Base-by-base conservation (phyloP, 495 filamentous ascomycete species). In the Neurospora intermedia region DNA sequence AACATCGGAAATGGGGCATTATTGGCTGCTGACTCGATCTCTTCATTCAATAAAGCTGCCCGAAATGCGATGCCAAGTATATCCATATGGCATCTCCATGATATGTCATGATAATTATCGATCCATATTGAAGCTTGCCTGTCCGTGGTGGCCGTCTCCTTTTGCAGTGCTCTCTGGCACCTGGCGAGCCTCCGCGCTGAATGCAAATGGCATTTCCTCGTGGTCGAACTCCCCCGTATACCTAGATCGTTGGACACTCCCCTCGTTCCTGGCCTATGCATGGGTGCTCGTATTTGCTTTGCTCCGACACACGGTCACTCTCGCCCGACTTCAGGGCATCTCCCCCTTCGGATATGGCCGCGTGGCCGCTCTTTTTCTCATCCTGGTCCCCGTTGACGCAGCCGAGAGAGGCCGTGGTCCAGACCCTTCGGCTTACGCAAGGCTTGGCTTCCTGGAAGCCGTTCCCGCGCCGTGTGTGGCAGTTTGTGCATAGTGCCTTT, bases 281-380 rank as follows among this genome's bases (percentile, higher is more conserved):
- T 66, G 15, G 54, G 18, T 66, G 27, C 54, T 66, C 54, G 54
- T 35, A 35, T 66, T 31, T 66, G 31, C 15, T 35, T 66, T 66
- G 54, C 13, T 66, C 54, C 27, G 54, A 66, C 13, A 72, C 38
- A 69, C 71, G 11, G 38, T 66, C 18, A 35, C 35, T 45, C 38
- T 70, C 72, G 15, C 23, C 39, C 71, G 23, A 69, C 38, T 35
- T 73, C 69, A 69, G 72, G 39, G 20, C 66, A 70, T 11, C 11
- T 39, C 79, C 74, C 75, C 72, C 70, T 74, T 74, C 76, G 75
- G 77, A 76, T 74, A 48, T 69, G 23, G 54, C 73, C 70, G 74
- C 78, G 71, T 71, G 76, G 75, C 78, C 76, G 73, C 75, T 73
- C 74, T 45, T 73, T 71, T 71, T 54, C 45, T 70, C 43, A 31